These are phyloP conservation scores for Russula brevipes DNA, from an alignment of 768 basidiomycete genomes.

Conservation along the genomic window DNA sequence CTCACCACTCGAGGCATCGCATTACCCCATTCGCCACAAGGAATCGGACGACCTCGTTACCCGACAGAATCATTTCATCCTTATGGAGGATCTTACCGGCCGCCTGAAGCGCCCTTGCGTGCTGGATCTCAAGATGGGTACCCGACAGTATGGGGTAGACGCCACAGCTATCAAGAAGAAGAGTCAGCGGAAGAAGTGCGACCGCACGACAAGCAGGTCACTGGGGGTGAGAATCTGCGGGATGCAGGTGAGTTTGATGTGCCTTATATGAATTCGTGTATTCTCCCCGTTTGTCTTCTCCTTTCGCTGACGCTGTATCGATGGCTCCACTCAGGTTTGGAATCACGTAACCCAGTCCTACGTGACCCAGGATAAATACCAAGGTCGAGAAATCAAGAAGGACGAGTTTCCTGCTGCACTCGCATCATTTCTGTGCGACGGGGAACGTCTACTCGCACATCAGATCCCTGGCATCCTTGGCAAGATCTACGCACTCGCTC, in stretches of 20 bases:
- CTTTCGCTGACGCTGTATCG: constrained; percentile 8
- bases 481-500: constrained; percentile 90
- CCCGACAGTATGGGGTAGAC: constrained; percentile 95
- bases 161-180: constrained; percentile 91
- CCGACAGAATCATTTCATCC: constrained; percentile 94
- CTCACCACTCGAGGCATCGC: constrained; percentile 21
- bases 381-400: constrained; percentile 82
- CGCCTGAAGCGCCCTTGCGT: constrained; percentile 88
- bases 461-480: constrained; percentile 89
- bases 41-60: constrained; percentile 49
- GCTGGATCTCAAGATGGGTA: constrained; percentile 99
- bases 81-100: constrained; percentile 98
- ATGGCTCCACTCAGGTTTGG: constrained; percentile 66
- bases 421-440: constrained; percentile 79
- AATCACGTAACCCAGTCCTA: constrained; percentile 80
- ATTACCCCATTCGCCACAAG: constrained; percentile 31
- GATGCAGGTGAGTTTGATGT: constrained; percentile 77
- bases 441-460: constrained; percentile 75
- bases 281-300: not conserved
- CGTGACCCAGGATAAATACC: constrained; percentile 93
- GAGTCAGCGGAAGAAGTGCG: constrained; percentile 98
- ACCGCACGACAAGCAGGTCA: constrained; percentile 86
- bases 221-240: constrained; percentile 94
- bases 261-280: constrained; percentile 4
- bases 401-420: constrained; percentile 82